Evolutionary conservation across 2,329 filamentous ascomycete species (phyloP), one percentile per base, ranked within the genome.

Genomic region (Cordyceps militaris): DNA sequence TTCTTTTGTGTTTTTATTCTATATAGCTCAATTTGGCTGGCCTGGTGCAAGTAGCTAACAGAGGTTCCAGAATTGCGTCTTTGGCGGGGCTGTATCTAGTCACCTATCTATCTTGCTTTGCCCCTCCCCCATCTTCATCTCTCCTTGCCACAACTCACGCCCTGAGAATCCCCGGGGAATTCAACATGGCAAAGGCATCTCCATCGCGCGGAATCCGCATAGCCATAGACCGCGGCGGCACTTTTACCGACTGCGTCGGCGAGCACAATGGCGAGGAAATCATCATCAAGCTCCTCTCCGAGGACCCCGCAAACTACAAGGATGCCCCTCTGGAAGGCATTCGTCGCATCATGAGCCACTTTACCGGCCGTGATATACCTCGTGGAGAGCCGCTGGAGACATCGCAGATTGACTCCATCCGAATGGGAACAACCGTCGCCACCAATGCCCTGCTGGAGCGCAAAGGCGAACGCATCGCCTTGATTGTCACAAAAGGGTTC

Each of bases 351-450:
- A 84, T 96, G 72, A 87, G 86, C 63, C 85, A 84, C 64, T 95
- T 95, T 71, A 83, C 85, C 2, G 79, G 81, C 56, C 79, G 81
- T 59, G 86, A 93, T 4, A 91, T 95, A 46, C 89, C 89, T 3
- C 85, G 91, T 49, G 91, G 90, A 26, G 78, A 91, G 68, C 77
- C 88, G 1, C 76, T 96, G 9, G 91, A 96, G 70, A 96, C 91
- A 1, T 83, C 85, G 19, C 75, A 85, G 66, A 95, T 97, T 64
- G 89, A 94, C 64, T 91, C 88, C 57, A 96, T 97, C 69, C 87
- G 92, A 49, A 97, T 97, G 92, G 92, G 92, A 46, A 97, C 92
- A 1, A 97, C 92, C 0, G 91, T 97, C 13, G 92, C 92, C 10
- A 97, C 92, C 0, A 97, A 97, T 70, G 92, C 92, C 0, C 74